Conservation (phyloP, 2,329 filamentous ascomycete species). For the Cladosporium sphaerospermum region DNA sequence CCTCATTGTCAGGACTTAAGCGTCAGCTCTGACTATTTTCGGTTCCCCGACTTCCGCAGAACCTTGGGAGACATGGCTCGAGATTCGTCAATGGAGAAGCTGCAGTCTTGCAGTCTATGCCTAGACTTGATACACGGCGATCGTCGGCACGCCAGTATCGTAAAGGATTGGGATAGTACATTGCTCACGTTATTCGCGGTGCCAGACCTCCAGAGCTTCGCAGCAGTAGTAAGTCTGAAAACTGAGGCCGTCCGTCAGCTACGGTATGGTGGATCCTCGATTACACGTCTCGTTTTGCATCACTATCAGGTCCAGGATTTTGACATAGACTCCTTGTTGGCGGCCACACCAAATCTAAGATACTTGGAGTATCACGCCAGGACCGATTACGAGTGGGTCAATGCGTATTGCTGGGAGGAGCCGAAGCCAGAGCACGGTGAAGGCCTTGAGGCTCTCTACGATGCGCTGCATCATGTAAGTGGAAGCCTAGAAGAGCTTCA, state of each 20-base stretch:
- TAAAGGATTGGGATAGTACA: background rate
- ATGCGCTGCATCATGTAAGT: conserved; percentile 5
- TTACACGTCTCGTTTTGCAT: conserved; percentile 6
- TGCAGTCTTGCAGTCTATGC: conserved; percentile 9
- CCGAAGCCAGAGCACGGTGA: background rate
- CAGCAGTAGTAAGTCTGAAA: background rate
- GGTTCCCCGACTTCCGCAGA: background rate
- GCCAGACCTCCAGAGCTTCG: conserved; percentile 4
- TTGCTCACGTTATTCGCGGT: background rate
- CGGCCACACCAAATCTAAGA: conserved; percentile 1
- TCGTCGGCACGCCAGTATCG: background rate
- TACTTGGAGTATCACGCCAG: conserved; percentile 8
- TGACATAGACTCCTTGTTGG: background rate
- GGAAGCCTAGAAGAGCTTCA: conserved; percentile 6
- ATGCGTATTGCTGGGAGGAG: background rate
- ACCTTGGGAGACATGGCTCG: background rate
- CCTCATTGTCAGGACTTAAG: background rate
- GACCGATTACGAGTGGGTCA: background rate
- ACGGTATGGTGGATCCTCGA: background rate
- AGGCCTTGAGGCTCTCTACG: background rate
- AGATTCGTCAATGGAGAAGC: background rate
- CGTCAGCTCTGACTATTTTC: conserved; percentile 5
- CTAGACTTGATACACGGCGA: background rate
- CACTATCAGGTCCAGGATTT: background rate
- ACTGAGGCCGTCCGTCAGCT: background rate